phyloP scores from a whole-genome alignment of 306 rosid species.

The Quillaja saponaria region DNA sequence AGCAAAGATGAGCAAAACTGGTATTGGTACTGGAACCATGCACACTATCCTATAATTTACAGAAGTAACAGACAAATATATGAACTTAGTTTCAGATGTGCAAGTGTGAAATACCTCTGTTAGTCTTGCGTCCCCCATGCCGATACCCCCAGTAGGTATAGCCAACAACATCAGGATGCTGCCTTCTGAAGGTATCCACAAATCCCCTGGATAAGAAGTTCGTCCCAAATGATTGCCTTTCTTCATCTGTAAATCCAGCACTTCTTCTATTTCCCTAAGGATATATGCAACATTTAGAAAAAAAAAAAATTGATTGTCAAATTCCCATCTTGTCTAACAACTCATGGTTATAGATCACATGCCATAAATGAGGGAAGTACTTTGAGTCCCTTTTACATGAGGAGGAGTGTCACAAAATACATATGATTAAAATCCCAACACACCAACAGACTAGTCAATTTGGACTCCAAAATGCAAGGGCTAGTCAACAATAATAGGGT shows the following conservation, averaged over 20 bases:
- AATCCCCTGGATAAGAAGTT: conserved; percentile 80
- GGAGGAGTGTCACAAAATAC: no score
- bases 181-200: conserved; percentile 84
- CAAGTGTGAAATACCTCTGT: conserved; percentile 57
- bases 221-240: conserved; percentile 72
- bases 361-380: no score
- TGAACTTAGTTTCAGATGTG: neutral
- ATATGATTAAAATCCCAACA: no score
- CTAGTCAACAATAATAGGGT: no score
- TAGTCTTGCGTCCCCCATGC: conserved; percentile 77
- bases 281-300: conserved; percentile 24
- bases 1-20: conserved; percentile 3
- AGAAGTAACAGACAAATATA: no score
- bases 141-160: conserved; percentile 96
- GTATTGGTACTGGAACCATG: no score
- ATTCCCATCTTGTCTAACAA: no score
- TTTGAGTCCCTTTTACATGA: no score
- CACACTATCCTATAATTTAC: no score
- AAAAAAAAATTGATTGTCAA: neutral
- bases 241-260: conserved; percentile 94
- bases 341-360: no score
- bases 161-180: conserved; percentile 85
- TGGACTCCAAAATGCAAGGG: no score
- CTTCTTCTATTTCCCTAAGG: conserved; percentile 84
- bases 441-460: no score